Percentiles rank a stretch among this genome's conserved stretches.
Evolutionary conservation across 495 filamentous ascomycete species (phyloP).

Genomic region (Penicilliopsis zonata): DNA sequence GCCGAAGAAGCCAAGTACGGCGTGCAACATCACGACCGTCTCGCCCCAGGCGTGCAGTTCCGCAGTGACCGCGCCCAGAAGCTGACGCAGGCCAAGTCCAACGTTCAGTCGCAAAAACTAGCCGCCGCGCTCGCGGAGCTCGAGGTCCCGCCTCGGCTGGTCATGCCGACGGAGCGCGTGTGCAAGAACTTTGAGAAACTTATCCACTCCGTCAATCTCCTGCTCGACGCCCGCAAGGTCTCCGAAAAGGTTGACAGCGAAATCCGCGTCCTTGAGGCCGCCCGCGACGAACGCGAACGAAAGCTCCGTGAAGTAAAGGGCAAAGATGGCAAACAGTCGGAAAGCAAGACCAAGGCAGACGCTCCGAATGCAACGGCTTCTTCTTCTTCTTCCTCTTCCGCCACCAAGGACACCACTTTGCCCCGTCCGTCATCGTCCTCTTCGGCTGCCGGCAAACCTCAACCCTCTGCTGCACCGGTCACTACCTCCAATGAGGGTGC

Average conservation of each 20-base stretch:
- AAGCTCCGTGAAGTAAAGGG: constrained; percentile 16
- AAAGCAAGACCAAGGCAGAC: constrained; percentile 26
- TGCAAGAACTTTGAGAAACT: constrained; percentile 72
- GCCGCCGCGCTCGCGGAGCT: constrained; percentile 65
- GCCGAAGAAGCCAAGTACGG: constrained; percentile 71
- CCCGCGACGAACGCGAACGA: constrained; percentile 49
- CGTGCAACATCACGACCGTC: constrained; percentile 74
- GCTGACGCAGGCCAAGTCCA: constrained; percentile 69
- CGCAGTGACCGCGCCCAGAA: constrained; percentile 75
- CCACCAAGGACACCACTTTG: too few species aligned
- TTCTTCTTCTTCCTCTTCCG: too few species aligned
- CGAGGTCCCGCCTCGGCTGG: constrained; percentile 61
- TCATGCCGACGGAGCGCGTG: constrained; percentile 77
- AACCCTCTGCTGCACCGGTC: background rate
- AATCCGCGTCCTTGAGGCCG: constrained; percentile 55
- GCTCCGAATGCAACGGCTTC: too few species aligned
- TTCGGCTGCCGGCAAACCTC: background rate
- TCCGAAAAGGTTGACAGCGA: constrained; percentile 80
- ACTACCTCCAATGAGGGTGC: constrained; percentile 4
- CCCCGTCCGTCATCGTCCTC: constrained; percentile 3
- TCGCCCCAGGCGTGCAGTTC: constrained; percentile 63
- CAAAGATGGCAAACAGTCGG: constrained; percentile 17
- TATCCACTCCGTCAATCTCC: constrained; percentile 54
- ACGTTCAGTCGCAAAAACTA: constrained; percentile 71
- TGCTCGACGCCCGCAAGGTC: constrained; percentile 76